phyloP scores from a whole-genome alignment of 164 flowering plant species.

The grape (Vitis vinifera) region DNA sequence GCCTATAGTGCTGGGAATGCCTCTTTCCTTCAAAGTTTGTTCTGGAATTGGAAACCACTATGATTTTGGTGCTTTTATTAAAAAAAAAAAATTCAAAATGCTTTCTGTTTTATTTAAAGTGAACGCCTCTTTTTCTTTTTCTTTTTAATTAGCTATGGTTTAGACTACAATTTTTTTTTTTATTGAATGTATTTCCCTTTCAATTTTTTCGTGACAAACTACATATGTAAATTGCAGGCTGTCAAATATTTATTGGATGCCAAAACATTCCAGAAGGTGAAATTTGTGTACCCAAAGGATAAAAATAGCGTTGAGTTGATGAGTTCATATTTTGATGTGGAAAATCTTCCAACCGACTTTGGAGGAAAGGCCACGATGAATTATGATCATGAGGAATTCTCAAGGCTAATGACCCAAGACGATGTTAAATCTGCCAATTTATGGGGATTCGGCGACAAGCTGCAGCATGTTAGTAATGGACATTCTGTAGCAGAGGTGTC shows the following conservation, averaged over 20 bases:
- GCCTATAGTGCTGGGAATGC: no score
- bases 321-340: constrained; percentile 68
- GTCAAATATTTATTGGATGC: constrained; percentile 81
- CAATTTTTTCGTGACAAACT: no score
- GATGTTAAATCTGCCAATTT: constrained; percentile 59
- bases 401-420: constrained; percentile 73
- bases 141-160: no score
- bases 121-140: no score
- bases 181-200: neutral
- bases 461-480: constrained; percentile 26
- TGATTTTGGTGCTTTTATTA: no score
- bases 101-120: no score
- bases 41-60: no score
- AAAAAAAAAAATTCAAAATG: no score
- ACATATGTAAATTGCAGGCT: constrained; percentile 38
- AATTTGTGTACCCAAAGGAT: constrained; percentile 83
- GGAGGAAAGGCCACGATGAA: constrained; percentile 66
- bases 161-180: no score
- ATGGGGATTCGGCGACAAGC: constrained; percentile 61
- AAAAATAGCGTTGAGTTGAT: constrained; percentile 78
- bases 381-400: constrained; percentile 86
- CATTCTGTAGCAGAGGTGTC: constrained; percentile 49
- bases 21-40: no score
- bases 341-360: constrained; percentile 79
- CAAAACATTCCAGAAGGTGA: constrained; percentile 85